A percentile compares a stretch with the other conserved stretches of the same genome.
phyloP scores from a whole-genome alignment of 208 protist genomes.

The Leishmania braziliensis region DNA sequence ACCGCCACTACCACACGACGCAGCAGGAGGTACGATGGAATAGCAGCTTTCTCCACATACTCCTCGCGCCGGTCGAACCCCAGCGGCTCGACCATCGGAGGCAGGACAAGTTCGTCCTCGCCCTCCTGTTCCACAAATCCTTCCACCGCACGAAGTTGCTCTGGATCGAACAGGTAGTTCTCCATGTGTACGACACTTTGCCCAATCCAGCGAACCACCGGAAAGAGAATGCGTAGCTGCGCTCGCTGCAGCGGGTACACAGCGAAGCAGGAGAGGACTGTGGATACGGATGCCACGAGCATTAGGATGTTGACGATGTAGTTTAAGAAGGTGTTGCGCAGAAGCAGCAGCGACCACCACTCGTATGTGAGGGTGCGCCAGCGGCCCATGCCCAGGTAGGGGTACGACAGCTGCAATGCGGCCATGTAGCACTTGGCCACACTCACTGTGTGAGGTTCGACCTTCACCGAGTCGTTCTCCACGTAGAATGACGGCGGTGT shows the following conservation, averaged over 20 bases:
- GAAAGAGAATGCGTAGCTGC: constrained; percentile 51
- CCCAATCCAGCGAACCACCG: constrained; percentile 42
- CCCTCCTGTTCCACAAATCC: constrained; percentile 36
- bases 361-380: constrained; percentile 11
- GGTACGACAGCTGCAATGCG: constrained; percentile 13
- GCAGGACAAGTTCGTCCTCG: constrained; percentile 42
- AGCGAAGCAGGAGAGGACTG: constrained; percentile 17
- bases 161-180: constrained; percentile 66
- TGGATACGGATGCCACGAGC: constrained; percentile 13
- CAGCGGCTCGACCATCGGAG: constrained; percentile 28
- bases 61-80: constrained; percentile 53
- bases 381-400: constrained; percentile 16
- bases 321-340: constrained; percentile 15
- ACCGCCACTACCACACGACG: constrained; percentile 53
- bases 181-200: constrained; percentile 54
- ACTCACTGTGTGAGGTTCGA: constrained; percentile 16
- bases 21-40: constrained; percentile 37
- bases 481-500: background rate
- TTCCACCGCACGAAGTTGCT: constrained; percentile 41
- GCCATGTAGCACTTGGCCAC: constrained; percentile 28
- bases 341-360: constrained; percentile 26
- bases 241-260: constrained; percentile 51
- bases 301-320: background rate
- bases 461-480: background rate
- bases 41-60: constrained; percentile 26